phyloP scores from a whole-genome alignment of 2,329 filamentous ascomycete genomes.

The Fusarium sacchari region DNA sequence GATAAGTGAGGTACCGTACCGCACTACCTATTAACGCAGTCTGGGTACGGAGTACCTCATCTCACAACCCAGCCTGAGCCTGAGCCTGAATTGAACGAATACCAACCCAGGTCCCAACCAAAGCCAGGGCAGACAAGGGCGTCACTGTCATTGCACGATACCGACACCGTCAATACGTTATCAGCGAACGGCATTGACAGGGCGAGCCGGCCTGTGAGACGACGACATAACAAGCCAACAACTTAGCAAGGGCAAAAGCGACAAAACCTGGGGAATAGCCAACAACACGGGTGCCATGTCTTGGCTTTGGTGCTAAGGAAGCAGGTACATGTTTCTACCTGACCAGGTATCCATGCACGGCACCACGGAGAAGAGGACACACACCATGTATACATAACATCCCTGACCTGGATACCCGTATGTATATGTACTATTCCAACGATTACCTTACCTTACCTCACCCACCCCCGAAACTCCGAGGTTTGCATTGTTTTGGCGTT shows the following conservation, averaged over 20 bases:
- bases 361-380: neutral
- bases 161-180: constrained; percentile 12
- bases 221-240: constrained; percentile 3
- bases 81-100: constrained; percentile 17
- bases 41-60: constrained; percentile 10
- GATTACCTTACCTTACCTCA: constrained; percentile 19
- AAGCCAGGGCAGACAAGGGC: constrained; percentile 36
- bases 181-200: constrained; percentile 28
- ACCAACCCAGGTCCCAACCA: constrained; percentile 12
- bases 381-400: neutral
- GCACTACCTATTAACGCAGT: neutral
- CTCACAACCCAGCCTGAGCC: constrained; percentile 24
- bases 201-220: constrained; percentile 37
- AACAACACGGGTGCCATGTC: constrained; percentile 38
- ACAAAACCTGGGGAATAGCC: constrained; percentile 43
- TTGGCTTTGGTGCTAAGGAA: constrained; percentile 37
- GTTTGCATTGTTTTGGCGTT: constrained; percentile 10
- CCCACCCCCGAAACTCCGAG: constrained; percentile 13
- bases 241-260: constrained; percentile 16
- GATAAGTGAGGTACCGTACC: constrained; percentile 26
- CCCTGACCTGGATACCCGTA: constrained; percentile 13
- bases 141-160: constrained; percentile 21
- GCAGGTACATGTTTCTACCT: constrained; percentile 32
- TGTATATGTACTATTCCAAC: neutral
- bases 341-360: constrained; percentile 15